phyloP scores from a whole-genome alignment of 164 flowering plant species.

The Brasenia schreberi region DNA sequence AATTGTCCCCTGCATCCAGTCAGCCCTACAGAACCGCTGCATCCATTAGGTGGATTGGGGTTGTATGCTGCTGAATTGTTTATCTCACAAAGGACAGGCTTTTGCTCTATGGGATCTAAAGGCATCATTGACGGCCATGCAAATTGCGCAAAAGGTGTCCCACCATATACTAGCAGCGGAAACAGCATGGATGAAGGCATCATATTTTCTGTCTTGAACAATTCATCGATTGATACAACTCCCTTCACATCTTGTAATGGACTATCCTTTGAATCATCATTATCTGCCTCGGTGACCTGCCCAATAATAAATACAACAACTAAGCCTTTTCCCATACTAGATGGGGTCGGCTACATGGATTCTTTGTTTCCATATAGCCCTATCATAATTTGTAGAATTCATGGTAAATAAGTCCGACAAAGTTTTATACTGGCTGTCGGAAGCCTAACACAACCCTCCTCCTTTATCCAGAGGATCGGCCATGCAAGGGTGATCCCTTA shows the following conservation, averaged over 20 bases:
- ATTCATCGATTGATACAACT: neutral
- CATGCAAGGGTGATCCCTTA: no score
- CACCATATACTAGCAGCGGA: slow-evolving; percentile 20
- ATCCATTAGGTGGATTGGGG: slow-evolving; percentile 13
- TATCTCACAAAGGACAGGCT: slow-evolving; percentile 1
- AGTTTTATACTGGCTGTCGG: no score
- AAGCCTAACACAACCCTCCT: no score
- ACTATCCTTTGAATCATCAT: neutral
- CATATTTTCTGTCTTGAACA: slow-evolving; percentile 5
- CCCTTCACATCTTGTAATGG: neutral
- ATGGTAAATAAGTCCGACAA: no score
- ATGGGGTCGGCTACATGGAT: no score
- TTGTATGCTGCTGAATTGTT: slow-evolving; percentile 15
- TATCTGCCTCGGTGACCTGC: neutral
- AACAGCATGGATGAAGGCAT: slow-evolving; percentile 15
- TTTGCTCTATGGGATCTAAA: slow-evolving; percentile 10
- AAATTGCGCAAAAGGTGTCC: slow-evolving; percentile 22
- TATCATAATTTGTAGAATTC: no score
- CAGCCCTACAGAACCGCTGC: neutral
- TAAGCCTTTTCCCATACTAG: no score
- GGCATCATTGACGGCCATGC: slow-evolving; percentile 32
- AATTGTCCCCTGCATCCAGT: slow-evolving; percentile 2
- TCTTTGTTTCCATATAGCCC: no score
- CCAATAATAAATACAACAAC: neutral
- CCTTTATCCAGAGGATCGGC: no score